Base-by-base conservation (phyloP, 768 basidiomycete genomes). In the Russula virescens region DNA sequence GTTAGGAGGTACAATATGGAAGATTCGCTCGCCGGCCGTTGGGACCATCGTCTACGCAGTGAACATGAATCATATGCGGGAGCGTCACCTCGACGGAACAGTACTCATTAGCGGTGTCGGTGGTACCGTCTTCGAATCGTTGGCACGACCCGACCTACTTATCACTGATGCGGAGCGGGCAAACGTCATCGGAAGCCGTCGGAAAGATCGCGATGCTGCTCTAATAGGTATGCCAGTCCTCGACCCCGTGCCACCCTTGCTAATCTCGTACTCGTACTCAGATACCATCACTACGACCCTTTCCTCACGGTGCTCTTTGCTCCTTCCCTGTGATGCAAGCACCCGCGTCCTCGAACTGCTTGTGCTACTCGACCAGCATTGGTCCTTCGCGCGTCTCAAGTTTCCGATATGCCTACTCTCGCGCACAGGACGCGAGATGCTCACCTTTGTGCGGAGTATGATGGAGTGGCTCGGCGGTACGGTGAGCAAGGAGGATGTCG, bases 381-480 rank as follows among this genome's bases (percentile, higher is more conserved):
- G 97, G 97, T 88, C 88, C 61, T 98, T 85, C 73, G 89, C 90
- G 0, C 83, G 85, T 48, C 82, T 89, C 54, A 83, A 83, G 72
- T 90, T 81, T 73, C 97, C 96, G 0, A 91, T 99, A 40, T 98
- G 96, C 72, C 82, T 99, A n/a, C 81, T 98, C 43, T 91, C 91
- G 52, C 82, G 88, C 38, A 95, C 94, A 7, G 94, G 89, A 2
- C 83, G 87, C 64, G 96, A 99, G 74, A 96, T 97, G 88, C 75
- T 97, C 40, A 88, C 90, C 1, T 93, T 94, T 70, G 91, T 97
- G 28, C 78, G 94, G 62, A 95, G 91, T 78, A 89, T 98, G 90
- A 96, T 97, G 84, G 97, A 98, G 72, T 98, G 95, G 94, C 84
- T 99, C 65, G 97, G 97, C 11, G 96, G 97, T 1, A 94, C 91